Evolutionary conservation across 148 eudicot species (phyloP).

Genomic region (Rhododendron ovatum): DNA sequence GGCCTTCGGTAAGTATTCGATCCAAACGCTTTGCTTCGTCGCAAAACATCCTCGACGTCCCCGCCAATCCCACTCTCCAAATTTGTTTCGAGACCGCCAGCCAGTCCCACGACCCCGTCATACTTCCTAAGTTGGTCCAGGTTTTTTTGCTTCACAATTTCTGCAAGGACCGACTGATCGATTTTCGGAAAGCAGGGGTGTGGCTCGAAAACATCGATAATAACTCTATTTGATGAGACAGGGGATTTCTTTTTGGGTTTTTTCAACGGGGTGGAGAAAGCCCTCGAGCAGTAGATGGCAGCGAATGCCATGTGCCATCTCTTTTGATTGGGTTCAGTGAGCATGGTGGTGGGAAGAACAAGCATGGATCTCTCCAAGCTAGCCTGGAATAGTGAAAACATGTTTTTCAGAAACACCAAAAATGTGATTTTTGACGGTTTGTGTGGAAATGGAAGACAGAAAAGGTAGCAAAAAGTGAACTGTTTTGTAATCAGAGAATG

Average conservation of each 20-base stretch:
- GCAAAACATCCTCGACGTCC: background rate
- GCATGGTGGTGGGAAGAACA: background rate
- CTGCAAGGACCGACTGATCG: background rate
- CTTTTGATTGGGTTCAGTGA: background rate
- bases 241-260: background rate
- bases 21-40: background rate
- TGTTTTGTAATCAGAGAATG: background rate
- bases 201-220: background rate
- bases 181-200: background rate
- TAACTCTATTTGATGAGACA: background rate
- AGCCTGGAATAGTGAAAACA: background rate
- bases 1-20: conserved; percentile 8
- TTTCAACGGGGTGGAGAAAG: conserved; percentile 11
- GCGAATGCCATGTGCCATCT: conserved; percentile 20
- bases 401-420: background rate
- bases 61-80: background rate
- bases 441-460: background rate
- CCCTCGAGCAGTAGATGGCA: conserved; percentile 17
- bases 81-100: background rate
- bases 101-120: background rate
- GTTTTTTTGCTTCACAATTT: background rate
- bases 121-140: background rate
- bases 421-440: background rate
- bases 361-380: background rate
- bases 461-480: background rate